These are phyloP conservation scores for Euclidium syriacum DNA, from an alignment of 345 rosid species.

Conservation along the genomic window DNA sequence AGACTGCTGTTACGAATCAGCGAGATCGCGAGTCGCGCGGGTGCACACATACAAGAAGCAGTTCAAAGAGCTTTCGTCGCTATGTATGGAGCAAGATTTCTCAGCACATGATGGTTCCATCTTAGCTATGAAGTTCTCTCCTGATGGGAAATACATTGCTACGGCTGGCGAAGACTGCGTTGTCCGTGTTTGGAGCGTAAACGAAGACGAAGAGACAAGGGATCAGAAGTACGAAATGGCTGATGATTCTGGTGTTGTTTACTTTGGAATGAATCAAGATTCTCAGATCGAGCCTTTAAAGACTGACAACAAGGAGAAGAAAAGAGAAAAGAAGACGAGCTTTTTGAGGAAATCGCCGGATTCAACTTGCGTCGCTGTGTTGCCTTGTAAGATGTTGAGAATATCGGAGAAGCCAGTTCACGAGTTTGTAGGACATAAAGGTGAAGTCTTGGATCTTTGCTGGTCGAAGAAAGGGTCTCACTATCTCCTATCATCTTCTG, in stretches of 20 bases:
- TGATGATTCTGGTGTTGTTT: slow-evolving; percentile 50
- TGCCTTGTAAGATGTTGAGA: slow-evolving; percentile 56
- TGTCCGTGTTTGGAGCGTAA: slow-evolving; percentile 64
- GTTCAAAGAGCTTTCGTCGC: slow-evolving; percentile 57
- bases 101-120: slow-evolving; percentile 68
- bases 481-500: slow-evolving; percentile 64
- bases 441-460: slow-evolving; percentile 69
- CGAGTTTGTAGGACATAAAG: slow-evolving; percentile 57
- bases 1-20: slow-evolving; percentile 35
- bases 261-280: slow-evolving; percentile 45
- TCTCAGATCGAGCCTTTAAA: slow-evolving; percentile 39
- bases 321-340: slow-evolving; percentile 33
- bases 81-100: slow-evolving; percentile 60
- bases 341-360: slow-evolving; percentile 40
- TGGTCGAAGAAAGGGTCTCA: slow-evolving; percentile 77
- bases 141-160: slow-evolving; percentile 62
- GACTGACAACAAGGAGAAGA: slow-evolving; percentile 36
- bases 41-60: slow-evolving; percentile 44
- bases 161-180: slow-evolving; percentile 69
- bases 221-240: slow-evolving; percentile 32
- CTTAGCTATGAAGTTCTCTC: slow-evolving; percentile 68
- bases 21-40: slow-evolving; percentile 22
- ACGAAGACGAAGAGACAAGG: slow-evolving; percentile 52
- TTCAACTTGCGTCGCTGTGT: slow-evolving; percentile 55
- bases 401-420: slow-evolving; percentile 62